Evolutionary conservation across 768 basidiomycete species (phyloP), one percentile per base, ranked within the genome.

Genomic region (Coprinellus micaceus): DNA sequence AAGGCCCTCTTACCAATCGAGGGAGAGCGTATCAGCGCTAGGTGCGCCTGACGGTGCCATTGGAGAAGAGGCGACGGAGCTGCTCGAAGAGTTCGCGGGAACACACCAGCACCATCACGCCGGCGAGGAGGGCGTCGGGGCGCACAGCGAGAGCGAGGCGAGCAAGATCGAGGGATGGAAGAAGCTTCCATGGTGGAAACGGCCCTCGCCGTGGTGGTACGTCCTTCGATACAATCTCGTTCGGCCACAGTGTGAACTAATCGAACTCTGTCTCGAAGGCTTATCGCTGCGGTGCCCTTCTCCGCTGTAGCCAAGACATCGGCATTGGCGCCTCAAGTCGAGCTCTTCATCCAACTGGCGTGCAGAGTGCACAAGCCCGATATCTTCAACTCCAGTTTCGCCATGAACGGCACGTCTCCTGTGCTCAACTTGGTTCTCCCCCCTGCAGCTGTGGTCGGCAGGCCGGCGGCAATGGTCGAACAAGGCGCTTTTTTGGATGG

Each of bases 191-290:
- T 91, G 89, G 89, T 91, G 86, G 81, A 89, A 75, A 70, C 73
- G 79, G 40, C 88, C 90, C 2, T 89, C 89, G 0, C 77, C 88
- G 0, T 79, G 75, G 72, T 91, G 89, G 91, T 90, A 60, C 61
- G 82, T 71, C 21, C 45, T 7, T 9, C 9, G 7, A 33, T 33
- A 33, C 33, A 10, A 36, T 44, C 10, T 24, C 6, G 17, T 48
- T 26, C 28, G 30, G 52, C 19, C 5, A 13, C 52, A 22, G 39
- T 7, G 21, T 48, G 24, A 22, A 43, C 44, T 53, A 44, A 53
- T 52, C 47, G 25, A 39, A 56, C 46, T 60, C 36, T 28, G 28
- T n/a, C 17, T 47, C 29, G 13, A 64, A 92, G 91, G 89, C 66
- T 89, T 37, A 59, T 91, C 13, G 65, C 70, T 13, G 64, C 76